These are phyloP conservation scores for Apiospora rasikravindrae DNA, from an alignment of 2,329 filamentous ascomycete species.

Conservation along the genomic window DNA sequence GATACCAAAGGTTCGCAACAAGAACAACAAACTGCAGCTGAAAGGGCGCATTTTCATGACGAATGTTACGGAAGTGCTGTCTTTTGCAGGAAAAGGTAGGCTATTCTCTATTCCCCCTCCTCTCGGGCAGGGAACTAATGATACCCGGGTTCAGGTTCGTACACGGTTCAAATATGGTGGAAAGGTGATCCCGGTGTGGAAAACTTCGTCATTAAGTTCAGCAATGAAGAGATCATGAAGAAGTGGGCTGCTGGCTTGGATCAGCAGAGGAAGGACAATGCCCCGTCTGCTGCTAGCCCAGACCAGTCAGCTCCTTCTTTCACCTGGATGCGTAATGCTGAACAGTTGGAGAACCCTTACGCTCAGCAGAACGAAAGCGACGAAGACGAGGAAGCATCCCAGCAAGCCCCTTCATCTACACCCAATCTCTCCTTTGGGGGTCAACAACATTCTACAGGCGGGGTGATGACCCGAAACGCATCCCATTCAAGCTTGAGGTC, in stretches of 20 bases:
- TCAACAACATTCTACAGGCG: conserved; percentile 39
- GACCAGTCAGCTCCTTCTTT: conserved; percentile 72
- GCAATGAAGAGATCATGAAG: conserved; percentile 89
- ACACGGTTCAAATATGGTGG: conserved; percentile 98
- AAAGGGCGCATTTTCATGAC: conserved; percentile 99
- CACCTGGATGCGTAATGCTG: conserved; percentile 74
- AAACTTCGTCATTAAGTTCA: conserved; percentile 93
- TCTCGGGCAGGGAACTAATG: conserved; percentile 34
- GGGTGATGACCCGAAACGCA: conserved; percentile 66
- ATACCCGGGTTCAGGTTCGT: conserved; percentile 67
- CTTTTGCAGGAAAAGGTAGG: conserved; percentile 77
- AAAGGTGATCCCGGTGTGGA: conserved; percentile 95
- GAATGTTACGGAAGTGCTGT: conserved; percentile 95
- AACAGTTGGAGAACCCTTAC: conserved; percentile 81
- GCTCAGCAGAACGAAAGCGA: conserved; percentile 67
- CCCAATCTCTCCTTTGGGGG: conserved; percentile 41
- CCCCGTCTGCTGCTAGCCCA: conserved; percentile 53
- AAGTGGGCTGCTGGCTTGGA: conserved; percentile 88
- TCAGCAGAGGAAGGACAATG: conserved; percentile 70
- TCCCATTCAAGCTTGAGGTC: conserved; percentile 78
- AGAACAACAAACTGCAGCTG: conserved; percentile 84
- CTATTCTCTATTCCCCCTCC: conserved; percentile 48
- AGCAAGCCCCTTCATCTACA: conserved; percentile 35
- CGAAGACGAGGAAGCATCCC: conserved; percentile 58
- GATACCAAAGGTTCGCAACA: conserved; percentile 62